Conservation (phyloP, 202 grass and related monocot genomes). For the Zizania palustris region DNA sequence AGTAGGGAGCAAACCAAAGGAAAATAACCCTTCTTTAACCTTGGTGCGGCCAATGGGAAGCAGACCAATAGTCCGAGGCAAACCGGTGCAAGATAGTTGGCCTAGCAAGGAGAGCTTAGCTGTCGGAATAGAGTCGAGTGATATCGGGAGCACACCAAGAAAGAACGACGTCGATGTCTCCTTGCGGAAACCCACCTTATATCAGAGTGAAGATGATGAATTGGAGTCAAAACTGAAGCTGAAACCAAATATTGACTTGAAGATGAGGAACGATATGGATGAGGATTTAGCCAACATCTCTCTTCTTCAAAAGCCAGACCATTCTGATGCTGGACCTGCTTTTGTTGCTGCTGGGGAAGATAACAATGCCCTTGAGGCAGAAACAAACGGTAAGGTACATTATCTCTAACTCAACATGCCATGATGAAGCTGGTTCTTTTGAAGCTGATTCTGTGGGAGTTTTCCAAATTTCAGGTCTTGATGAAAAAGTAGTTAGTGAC, state of each 20-base stretch:
- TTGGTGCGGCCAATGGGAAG: constrained; percentile 37
- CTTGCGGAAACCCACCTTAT: constrained; percentile 71
- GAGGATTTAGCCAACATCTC: constrained; percentile 70
- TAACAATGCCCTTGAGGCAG: constrained; percentile 22
- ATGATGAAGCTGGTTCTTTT: constrained; percentile 14
- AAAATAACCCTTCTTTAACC: constrained; percentile 38
- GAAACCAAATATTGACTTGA: constrained; percentile 58
- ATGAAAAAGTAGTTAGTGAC: constrained; percentile 36
- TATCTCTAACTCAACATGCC: constrained; percentile 13
- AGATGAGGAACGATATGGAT: constrained; percentile 71
- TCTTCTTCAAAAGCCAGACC: constrained; percentile 82
- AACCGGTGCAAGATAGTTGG: constrained; percentile 42
- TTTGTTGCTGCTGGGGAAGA: constrained; percentile 34
- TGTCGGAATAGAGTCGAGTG: constrained; percentile 34
- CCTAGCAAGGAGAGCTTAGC: constrained; percentile 58
- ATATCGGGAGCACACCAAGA: constrained; percentile 32
- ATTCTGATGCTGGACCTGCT: constrained; percentile 2
- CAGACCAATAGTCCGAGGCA: constrained; percentile 37
- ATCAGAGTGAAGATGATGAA: constrained; percentile 64
- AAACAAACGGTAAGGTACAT: constrained; percentile 42
- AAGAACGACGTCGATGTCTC: constrained; percentile 46
- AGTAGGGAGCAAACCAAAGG: constrained; percentile 34
- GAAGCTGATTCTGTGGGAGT: constrained; percentile 13
- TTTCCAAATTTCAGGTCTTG: constrained; percentile 47
- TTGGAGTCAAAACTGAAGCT: constrained; percentile 61